A percentile compares a stretch with the other conserved stretches of the same genome.
Evolutionary conservation across 805 yeast genomes (phyloP).

Genomic region (Lachancea waltii): DNA sequence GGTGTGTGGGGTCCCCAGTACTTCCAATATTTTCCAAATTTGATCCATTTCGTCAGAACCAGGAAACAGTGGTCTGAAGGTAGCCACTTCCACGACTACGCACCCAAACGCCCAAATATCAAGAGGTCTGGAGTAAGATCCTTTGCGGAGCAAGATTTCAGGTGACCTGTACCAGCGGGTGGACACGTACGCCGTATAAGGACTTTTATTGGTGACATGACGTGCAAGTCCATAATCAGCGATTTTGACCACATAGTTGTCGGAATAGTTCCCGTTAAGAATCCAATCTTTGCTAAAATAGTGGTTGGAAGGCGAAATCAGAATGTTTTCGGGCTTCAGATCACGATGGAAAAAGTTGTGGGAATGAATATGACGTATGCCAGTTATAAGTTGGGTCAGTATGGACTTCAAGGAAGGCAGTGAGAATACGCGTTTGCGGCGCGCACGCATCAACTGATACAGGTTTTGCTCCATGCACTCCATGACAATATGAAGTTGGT

Average conservation of each 20-base stretch:
- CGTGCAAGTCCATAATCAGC: slow-evolving; percentile 81
- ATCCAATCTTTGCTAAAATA: slow-evolving; percentile 41
- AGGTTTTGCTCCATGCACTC: slow-evolving; percentile 81
- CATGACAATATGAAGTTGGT: slow-evolving; percentile 74
- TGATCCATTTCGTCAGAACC: slow-evolving; percentile 79
- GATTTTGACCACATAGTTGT: slow-evolving; percentile 56
- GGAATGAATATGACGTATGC: slow-evolving; percentile 75
- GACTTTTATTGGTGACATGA: slow-evolving; percentile 43
- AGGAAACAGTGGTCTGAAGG: slow-evolving; percentile 74
- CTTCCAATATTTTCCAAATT: slow-evolving; percentile 55
- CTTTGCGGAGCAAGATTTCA: slow-evolving; percentile 62
- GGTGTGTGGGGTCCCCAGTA: slow-evolving; percentile 65
- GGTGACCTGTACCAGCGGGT: slow-evolving; percentile 88
- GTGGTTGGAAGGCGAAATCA: slow-evolving; percentile 52
- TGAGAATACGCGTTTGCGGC: slow-evolving; percentile 50
- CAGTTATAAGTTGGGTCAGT: slow-evolving; percentile 64
- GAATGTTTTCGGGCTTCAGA: slow-evolving; percentile 87
- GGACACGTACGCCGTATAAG: slow-evolving; percentile 70
- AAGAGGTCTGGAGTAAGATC: slow-evolving; percentile 57
- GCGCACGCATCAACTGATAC: slow-evolving; percentile 64
- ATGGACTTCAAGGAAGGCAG: slow-evolving; percentile 57
- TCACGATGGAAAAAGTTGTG: slow-evolving; percentile 68
- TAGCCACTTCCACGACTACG: slow-evolving; percentile 67
- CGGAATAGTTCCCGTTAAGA: slow-evolving; percentile 20
- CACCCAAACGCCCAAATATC: slow-evolving; percentile 87